Base-by-base conservation (phyloP, 345 rosid species). In the Moricandia moricandioides region DNA sequence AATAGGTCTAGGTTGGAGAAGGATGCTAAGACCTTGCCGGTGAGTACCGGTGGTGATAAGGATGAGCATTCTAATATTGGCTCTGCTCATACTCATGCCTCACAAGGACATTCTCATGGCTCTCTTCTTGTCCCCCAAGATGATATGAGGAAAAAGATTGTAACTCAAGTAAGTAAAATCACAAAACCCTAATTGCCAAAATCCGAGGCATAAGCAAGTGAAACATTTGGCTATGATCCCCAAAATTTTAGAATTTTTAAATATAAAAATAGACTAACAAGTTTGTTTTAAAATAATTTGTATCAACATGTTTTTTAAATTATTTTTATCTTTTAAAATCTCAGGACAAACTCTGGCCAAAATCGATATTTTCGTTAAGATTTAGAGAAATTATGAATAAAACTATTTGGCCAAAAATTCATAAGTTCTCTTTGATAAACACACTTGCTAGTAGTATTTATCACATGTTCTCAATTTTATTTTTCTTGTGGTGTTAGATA, bases 51-150 rank as follows among this genome's bases (percentile, higher is more conserved):
- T 10, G 65, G 29, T 27, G 72, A 16, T 26, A 8, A 7, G 13
- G 63, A 34, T 62, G 39, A 33, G 63, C 29, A 14, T 82, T 83
- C 80, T 18, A 83, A 86, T 52, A 67, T 67, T 3, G 86, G 74
- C 67, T 64, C 64, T 54, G 86, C 78, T 54, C 94, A 87, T 74
- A 83, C 87, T 10, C 92, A 86, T 73, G 84, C 88, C 55, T 81
- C 87, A 0, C 83, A 86, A 40, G 87, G 89, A 16, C 93, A 87
- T 70, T 79, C 89, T 5, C 90, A 86, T 73, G 91, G 87, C 33
- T 74, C 85, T 34, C 78, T 81, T 45, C 65, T 80, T 1, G 47
- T 65, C 31, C 70, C 74, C 0, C 74, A 72, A 7, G 65, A 61
- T 54, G 66, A 39, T 33, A n/a, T 86, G 11, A 81, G 85, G 69